These are phyloP conservation scores for Lactarius deliciosus DNA, from an alignment of 768 basidiomycete species.

Conservation along the genomic window DNA sequence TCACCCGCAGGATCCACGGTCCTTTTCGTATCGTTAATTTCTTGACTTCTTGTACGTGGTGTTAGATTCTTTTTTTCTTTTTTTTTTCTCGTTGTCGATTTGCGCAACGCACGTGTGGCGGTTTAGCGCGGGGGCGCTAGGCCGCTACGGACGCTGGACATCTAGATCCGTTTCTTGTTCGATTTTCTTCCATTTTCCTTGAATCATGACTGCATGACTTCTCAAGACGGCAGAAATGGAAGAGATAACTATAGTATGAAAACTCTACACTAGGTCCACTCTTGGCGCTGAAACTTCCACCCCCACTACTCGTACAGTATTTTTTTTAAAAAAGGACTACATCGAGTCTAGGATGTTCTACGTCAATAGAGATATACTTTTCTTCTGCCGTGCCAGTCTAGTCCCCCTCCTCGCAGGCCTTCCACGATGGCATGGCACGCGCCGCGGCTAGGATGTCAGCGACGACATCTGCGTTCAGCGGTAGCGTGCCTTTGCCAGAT, in stretches of 20 bases:
- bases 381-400: too few species aligned
- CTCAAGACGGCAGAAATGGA: too few species aligned
- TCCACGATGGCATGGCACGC: neutral
- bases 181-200: neutral
- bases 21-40: neutral
- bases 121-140: neutral
- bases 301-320: too few species aligned
- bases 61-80: neutral
- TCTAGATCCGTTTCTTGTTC: neutral
- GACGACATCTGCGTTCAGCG: neutral
- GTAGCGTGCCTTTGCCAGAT: too few species aligned
- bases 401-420: neutral
- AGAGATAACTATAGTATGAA: too few species aligned
- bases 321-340: too few species aligned
- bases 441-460: neutral
- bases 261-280: too few species aligned
- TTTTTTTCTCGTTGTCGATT: neutral
- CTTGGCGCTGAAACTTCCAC: too few species aligned
- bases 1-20: neutral
- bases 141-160: slow-evolving; percentile 1
- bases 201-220: too few species aligned
- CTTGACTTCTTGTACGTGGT: neutral
- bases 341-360: too few species aligned
- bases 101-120: slow-evolving; percentile 7
- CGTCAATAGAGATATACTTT: too few species aligned